Percentiles rank a stretch among this genome's conserved stretches.
Evolutionary conservation across 345 rosid genomes (phyloP).

Genomic region (Boechera stricta): DNA sequence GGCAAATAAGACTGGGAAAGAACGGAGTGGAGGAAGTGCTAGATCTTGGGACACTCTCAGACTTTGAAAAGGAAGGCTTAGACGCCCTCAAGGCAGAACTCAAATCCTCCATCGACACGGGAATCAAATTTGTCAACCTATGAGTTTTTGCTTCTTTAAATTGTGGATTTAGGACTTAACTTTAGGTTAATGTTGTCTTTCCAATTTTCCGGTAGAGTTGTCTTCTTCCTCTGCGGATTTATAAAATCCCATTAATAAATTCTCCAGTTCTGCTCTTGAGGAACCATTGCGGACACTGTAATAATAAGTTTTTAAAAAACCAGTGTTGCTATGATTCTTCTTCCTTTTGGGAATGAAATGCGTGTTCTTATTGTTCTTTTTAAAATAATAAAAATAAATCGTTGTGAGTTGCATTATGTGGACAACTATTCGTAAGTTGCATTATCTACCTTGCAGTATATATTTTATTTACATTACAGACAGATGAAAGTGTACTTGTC

Average conservation of each 20-base stretch:
- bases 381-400: neutral
- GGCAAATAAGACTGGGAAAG: constrained; percentile 85
- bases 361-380: neutral
- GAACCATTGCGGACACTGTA: neutral
- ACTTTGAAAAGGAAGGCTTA: constrained; percentile 70
- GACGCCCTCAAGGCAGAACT: constrained; percentile 57
- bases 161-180: constrained; percentile 14
- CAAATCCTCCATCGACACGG: constrained; percentile 72
- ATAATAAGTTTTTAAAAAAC: neutral
- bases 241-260: neutral
- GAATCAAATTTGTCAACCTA: constrained; percentile 69
- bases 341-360: constrained; percentile 2
- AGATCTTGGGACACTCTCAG: constrained; percentile 78
- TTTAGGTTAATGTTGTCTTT: constrained; percentile 10
- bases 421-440: neutral
- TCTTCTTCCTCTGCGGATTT: neutral
- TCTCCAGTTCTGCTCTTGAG: constrained; percentile 21
- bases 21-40: constrained; percentile 79
- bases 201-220: constrained; percentile 16
- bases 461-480: constrained; percentile 15
- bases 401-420: constrained; percentile 8
- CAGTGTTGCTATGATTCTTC: constrained; percentile 5
- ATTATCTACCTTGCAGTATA: constrained; percentile 19
- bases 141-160: constrained; percentile 1
- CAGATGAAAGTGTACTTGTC: constrained; percentile 43